phyloP scores from a whole-genome alignment of 306 rosid species.

The Arachis stenosperma region DNA sequence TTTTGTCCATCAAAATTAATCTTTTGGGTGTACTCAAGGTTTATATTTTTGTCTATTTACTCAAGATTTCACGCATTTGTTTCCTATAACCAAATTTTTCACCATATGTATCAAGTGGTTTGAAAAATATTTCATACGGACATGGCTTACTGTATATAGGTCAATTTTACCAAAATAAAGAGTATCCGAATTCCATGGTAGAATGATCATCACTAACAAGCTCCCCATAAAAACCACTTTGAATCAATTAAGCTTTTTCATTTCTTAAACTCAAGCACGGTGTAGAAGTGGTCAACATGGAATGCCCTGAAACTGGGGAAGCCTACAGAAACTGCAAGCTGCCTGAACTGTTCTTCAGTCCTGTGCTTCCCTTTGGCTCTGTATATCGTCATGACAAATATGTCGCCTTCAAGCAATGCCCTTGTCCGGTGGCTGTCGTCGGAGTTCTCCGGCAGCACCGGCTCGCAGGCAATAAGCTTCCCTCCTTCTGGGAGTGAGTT shows the following conservation, averaged over 20 bases:
- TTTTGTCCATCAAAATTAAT: no score
- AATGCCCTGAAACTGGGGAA: conserved; percentile 61
- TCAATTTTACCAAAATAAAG: no score
- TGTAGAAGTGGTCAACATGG: conserved; percentile 63
- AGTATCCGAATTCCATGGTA: not conserved
- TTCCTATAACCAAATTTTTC: no score
- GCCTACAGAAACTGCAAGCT: conserved; percentile 64
- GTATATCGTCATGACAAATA: conserved; percentile 85
- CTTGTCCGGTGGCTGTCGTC: conserved; percentile 82
- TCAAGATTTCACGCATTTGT: no score
- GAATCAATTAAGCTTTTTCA: conserved; percentile 18
- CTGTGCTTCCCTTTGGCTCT: conserved; percentile 81
- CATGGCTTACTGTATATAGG: no score
- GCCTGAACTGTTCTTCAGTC: conserved; percentile 64
- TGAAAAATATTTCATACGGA: no score
- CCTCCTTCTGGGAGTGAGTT: conserved; percentile 81
- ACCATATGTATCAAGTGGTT: no score
- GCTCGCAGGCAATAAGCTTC: conserved; percentile 85
- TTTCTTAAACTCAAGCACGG: conserved; percentile 77
- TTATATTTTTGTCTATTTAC: no score
- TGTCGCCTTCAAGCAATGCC: conserved; percentile 73
- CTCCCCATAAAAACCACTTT: no score
- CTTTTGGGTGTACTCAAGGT: no score
- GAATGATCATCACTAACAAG: not conserved
- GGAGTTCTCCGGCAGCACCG: conserved; percentile 70